Evolutionary conservation across 441 rosid genomes (phyloP).

Genomic region (Brassica balearica): DNA sequence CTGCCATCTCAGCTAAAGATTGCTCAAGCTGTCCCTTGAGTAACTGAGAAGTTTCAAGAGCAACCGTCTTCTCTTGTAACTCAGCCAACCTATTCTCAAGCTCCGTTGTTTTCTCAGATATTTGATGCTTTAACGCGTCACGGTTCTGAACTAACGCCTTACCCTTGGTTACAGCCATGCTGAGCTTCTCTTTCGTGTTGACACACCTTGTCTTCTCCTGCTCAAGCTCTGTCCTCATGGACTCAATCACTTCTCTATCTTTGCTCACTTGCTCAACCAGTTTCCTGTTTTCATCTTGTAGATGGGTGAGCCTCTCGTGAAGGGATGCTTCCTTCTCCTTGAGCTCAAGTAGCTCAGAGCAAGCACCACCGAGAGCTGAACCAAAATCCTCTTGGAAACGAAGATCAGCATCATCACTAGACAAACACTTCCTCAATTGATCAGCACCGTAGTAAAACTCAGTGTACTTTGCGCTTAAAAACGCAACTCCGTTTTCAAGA

Average conservation of each 20-base stretch:
- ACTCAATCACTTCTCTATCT: conserved; percentile 56
- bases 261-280: conserved; percentile 64
- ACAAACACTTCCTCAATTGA: conserved; percentile 73
- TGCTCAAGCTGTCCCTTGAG: conserved; percentile 57
- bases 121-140: conserved; percentile 78
- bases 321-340: conserved; percentile 64
- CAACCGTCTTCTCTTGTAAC: conserved; percentile 65
- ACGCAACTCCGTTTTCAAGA: conserved; percentile 58
- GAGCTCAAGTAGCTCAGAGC: conserved; percentile 63
- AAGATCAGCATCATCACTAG: conserved; percentile 50
- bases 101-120: conserved; percentile 73
- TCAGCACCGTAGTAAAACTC: conserved; percentile 69
- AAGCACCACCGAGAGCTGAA: conserved; percentile 62
- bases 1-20: conserved; percentile 64
- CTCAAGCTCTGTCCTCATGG: conserved; percentile 59
- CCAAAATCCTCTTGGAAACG: conserved; percentile 62
- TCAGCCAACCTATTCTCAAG: conserved; percentile 75
- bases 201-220: conserved; percentile 80
- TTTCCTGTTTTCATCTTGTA: conserved; percentile 65
- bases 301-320: conserved; percentile 53
- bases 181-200: conserved; percentile 91
- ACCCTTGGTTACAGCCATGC: conserved; percentile 96
- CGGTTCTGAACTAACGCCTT: conserved; percentile 94
- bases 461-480: conserved; percentile 68
- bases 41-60: conserved; percentile 63